Percentiles rank a stretch among this genome's conserved stretches.
Conservation (phyloP, 352 stramenopile species). For the Globisporangium carolinianum region DNA sequence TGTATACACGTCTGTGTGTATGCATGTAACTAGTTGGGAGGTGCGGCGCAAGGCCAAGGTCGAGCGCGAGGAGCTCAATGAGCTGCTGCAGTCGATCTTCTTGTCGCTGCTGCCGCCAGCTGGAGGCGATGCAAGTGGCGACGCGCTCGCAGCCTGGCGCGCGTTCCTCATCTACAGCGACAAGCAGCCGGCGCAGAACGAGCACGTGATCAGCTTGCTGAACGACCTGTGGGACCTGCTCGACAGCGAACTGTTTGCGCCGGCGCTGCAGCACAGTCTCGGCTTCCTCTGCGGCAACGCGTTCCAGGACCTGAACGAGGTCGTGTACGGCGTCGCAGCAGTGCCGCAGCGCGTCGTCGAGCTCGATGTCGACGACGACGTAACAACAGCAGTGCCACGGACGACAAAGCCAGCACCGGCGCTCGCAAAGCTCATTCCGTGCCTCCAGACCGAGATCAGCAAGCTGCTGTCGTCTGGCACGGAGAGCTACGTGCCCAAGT, state of each 20-base stretch:
- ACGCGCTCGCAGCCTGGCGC: conserved; percentile 41
- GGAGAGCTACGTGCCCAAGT: conserved; percentile 60
- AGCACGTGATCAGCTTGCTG: conserved; percentile 70
- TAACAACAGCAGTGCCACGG: not conserved
- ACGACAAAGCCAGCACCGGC: conserved; percentile 43
- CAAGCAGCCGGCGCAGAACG: conserved; percentile 56
- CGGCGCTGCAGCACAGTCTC: conserved; percentile 63
- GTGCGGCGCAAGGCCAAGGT: conserved; percentile 67
- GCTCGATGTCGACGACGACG: conserved; percentile 23
- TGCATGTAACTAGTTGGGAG: conserved; percentile 30
- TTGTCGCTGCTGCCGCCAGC: conserved; percentile 41
- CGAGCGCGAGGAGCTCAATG: conserved; percentile 61
- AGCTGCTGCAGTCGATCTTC: conserved; percentile 64
- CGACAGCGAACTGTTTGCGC: conserved; percentile 70
- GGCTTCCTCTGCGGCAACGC: conserved; percentile 71
- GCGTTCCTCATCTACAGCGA: conserved; percentile 73
- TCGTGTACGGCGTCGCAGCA: conserved; percentile 46
- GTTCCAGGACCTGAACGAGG: conserved; percentile 74
- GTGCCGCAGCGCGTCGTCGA: conserved; percentile 11
- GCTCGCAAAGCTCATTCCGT: conserved; percentile 76
- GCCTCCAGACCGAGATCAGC: conserved; percentile 60
- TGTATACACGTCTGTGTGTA: no score
- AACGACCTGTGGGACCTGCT: conserved; percentile 81
- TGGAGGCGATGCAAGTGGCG: conserved; percentile 9
- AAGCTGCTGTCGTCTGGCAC: conserved; percentile 51